phyloP scores from a whole-genome alignment of 2,329 filamentous ascomycete species.

The Diaporthe sp. region DNA sequence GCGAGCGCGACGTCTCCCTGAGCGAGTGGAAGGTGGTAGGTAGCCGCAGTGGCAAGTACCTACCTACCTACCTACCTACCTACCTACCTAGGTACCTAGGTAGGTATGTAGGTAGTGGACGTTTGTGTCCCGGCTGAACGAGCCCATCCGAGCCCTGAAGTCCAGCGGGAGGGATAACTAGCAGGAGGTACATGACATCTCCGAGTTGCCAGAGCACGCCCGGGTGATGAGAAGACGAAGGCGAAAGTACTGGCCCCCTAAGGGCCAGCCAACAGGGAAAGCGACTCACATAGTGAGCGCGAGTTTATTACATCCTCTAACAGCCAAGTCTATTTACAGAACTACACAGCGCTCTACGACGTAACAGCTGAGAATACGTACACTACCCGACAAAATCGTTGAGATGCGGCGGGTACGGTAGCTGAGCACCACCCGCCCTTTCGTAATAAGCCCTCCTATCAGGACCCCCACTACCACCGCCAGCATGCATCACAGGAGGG shows the following conservation, averaged over 20 bases:
- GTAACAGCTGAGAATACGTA: too few species aligned
- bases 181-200: constrained; percentile 53
- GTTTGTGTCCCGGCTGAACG: too few species aligned
- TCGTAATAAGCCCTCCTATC: neutral
- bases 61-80: too few species aligned
- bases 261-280: neutral
- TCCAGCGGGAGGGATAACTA: constrained; percentile 45
- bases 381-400: neutral
- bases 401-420: neutral
- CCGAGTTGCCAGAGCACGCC: constrained; percentile 37
- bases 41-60: too few species aligned
- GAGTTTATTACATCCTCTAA: neutral
- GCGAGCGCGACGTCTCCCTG: too few species aligned
- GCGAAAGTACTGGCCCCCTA: constrained; percentile 18
- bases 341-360: too few species aligned
- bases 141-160: too few species aligned
- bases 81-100: too few species aligned
- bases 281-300: neutral
- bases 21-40: too few species aligned
- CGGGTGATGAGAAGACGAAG: constrained; percentile 30
- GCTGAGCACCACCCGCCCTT: neutral
- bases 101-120: too few species aligned
- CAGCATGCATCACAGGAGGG: neutral
- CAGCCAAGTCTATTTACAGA: too few species aligned
- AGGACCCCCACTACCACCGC: too few species aligned